Conservation (phyloP, 225 moss, liverwort and hornwort genomes). For the Bryum argenteum region DNA sequence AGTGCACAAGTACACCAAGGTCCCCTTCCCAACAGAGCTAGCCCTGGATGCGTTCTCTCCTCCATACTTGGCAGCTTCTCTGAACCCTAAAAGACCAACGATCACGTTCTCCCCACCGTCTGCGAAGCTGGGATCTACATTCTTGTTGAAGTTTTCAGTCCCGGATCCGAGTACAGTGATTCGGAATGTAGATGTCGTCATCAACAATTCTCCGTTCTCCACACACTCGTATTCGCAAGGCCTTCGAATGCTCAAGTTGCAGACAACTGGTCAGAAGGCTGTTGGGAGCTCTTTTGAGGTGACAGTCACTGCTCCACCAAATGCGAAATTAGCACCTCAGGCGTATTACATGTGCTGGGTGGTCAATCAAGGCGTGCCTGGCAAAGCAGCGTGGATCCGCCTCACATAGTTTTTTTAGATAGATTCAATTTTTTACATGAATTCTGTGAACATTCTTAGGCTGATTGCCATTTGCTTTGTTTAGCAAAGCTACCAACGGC, state of each 20-base stretch:
- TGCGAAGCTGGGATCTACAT: constrained; percentile 19
- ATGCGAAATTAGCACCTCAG: constrained; percentile 35
- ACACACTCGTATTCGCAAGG: constrained; percentile 43
- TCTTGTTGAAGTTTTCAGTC: constrained; percentile 30
- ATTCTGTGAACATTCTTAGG: background rate
- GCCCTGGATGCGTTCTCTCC: constrained; percentile 45
- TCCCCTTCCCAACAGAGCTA: constrained; percentile 37
- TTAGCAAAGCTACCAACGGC: too few relatives aligned
- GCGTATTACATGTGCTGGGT: constrained; percentile 44
- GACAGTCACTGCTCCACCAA: constrained; percentile 29
- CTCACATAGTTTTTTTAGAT: constrained; percentile 16
- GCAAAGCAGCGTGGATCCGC: constrained; percentile 27
- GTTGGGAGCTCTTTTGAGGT: constrained; percentile 24
- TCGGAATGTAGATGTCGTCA: constrained; percentile 20
- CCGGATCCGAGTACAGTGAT: constrained; percentile 23
- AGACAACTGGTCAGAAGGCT: constrained; percentile 24
- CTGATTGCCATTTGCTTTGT: background rate
- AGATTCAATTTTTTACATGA: background rate
- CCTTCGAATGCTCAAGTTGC: constrained; percentile 36
- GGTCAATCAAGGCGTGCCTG: constrained; percentile 30
- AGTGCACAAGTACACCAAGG: constrained; percentile 39
- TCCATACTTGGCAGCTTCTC: constrained; percentile 39
- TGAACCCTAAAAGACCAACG: constrained; percentile 30
- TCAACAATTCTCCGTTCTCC: constrained; percentile 39
- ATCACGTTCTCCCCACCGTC: constrained; percentile 23